Evolutionary conservation across 345 rosid genomes (phyloP).

Genomic region (Melaleuca quinquenervia): DNA sequence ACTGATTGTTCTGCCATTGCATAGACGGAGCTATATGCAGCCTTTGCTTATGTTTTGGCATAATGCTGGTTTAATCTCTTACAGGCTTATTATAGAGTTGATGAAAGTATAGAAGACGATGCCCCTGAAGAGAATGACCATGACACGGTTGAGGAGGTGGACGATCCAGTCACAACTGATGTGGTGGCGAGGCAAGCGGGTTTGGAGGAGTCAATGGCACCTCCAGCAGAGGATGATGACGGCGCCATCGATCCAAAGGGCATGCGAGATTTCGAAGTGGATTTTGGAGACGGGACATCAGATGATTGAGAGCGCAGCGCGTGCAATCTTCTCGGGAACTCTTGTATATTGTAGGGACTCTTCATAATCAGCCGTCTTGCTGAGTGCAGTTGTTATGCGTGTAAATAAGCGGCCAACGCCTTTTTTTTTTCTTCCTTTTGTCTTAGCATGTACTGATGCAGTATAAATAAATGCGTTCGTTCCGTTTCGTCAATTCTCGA

Average conservation of each 20-base stretch:
- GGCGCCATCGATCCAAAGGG: not conserved
- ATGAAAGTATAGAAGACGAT: constrained; percentile 17
- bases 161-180: not conserved
- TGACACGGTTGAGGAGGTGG: not conserved
- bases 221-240: not conserved
- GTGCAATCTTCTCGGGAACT: not conserved
- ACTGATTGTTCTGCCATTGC: not conserved
- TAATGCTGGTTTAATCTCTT: not conserved
- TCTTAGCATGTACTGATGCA: not conserved
- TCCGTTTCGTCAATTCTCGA: not conserved
- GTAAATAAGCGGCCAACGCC: not conserved
- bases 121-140: not conserved
- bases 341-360: not conserved
- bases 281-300: not conserved
- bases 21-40: not conserved
- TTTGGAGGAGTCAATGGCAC: not conserved
- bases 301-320: not conserved
- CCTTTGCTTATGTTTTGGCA: not conserved
- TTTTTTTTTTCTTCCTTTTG: not conserved
- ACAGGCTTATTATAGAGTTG: constrained; percentile 51
- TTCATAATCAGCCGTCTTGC: not conserved
- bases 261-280: not conserved
- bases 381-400: not conserved
- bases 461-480: not conserved
- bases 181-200: not conserved